Evolutionary conservation across 306 rosid genomes (phyloP), one percentile per base, ranked within the genome.

Genomic region (Castanopsis chinensis): DNA sequence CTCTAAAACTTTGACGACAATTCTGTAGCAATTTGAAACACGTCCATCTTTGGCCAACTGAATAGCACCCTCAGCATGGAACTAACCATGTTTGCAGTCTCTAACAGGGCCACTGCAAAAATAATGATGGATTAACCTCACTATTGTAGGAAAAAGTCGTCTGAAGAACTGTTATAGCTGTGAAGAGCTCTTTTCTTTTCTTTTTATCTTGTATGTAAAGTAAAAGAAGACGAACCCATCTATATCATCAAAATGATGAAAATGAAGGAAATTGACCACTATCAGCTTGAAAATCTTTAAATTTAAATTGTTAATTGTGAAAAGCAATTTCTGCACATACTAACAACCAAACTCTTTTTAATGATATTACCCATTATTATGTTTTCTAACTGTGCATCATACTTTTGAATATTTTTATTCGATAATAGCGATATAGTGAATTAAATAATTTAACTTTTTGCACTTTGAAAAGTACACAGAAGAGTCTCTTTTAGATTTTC

Each of bases 211-310:
- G 18, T 8, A 14, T 20, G 15, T n/a, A 4, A 35, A 53, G 43
- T 28, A 21, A 56, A 60, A 18, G 69, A 7, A 32, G 68, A 71
- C 27, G 61, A 45, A 2, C 51, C 52, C 57, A 49, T 57, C 75
- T 14, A 72, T 71, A 71, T 65, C 37, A 54, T 68, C 71, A 80
- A 8, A 71, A 41, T 79, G 28, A 75, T 19, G 58, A 25, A 63
- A 28, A n/a, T 52, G 78, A 41, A 69, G 27, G 23, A 30, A 64
- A 41, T 32, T 65, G 49, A 3, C 13, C 25, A 65, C 37, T 6
- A 30, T 61, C 57, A 57, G 1, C 32, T 59, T 52, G 55, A 21
- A 8, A 19, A 7, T 72, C 25, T 54, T 19, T 57, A 35, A 73
- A 65, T 32, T 80, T 53, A 78, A 65, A 49, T 28, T 63, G 72